phyloP scores from a whole-genome alignment of 2,329 filamentous ascomycete species.

The Aspergillus sp. region DNA sequence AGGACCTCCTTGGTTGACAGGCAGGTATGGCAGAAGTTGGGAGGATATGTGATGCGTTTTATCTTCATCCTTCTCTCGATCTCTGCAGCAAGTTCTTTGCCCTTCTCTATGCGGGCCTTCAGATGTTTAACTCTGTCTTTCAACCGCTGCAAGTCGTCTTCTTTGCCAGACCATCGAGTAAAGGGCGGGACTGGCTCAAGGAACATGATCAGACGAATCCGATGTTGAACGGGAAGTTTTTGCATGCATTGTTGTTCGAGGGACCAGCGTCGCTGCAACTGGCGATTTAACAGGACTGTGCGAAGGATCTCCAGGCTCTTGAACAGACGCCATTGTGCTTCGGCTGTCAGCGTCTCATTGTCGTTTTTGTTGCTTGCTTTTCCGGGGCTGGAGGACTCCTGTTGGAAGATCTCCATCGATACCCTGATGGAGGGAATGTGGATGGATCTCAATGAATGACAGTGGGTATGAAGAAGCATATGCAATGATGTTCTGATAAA shows the following conservation, averaged over 20 bases:
- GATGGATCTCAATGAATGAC: too few species aligned
- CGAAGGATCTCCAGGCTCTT: background rate
- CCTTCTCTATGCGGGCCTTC: background rate
- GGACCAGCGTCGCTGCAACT: background rate
- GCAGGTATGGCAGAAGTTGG: background rate
- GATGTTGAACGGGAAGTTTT: background rate
- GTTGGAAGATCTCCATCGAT: background rate
- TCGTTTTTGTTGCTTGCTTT: background rate
- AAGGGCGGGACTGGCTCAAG: background rate
- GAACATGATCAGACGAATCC: background rate
- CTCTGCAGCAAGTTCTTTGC: background rate
- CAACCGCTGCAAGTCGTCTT: background rate
- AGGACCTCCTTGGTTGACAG: background rate
- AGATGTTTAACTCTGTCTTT: background rate
- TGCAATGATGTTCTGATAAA: too few species aligned
- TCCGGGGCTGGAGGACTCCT: background rate
- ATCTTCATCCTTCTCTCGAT: background rate
- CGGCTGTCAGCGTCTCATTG: background rate
- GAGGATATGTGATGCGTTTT: background rate
- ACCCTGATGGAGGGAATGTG: too few species aligned
- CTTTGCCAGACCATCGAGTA: background rate
- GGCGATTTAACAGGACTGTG: background rate
- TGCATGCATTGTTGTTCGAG: background rate
- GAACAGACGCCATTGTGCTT: background rate
- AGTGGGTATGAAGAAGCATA: too few species aligned